These are phyloP conservation scores for Ceriops tagal DNA, from an alignment of 345 rosid genomes.

Conservation along the genomic window DNA sequence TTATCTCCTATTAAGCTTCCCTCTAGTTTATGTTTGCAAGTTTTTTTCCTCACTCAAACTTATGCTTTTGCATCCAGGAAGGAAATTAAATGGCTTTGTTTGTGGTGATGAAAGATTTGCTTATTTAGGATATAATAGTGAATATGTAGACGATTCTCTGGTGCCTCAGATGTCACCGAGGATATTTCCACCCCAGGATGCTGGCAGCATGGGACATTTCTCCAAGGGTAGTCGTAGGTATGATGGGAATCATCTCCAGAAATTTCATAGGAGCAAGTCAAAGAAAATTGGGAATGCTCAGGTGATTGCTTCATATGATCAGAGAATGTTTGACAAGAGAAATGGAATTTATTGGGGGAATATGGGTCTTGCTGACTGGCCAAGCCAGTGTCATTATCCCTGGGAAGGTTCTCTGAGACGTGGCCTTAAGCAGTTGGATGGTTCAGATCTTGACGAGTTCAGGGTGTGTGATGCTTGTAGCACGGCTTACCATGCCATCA, in stretches of 20 bases:
- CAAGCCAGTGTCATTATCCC: slow-evolving; percentile 37
- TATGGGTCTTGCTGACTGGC: slow-evolving; percentile 46
- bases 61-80: slow-evolving; percentile 44
- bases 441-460: slow-evolving; percentile 60
- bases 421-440: slow-evolving; percentile 39
- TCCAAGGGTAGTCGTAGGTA: slow-evolving; percentile 42
- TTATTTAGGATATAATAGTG: slow-evolving; percentile 50
- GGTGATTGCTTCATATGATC: slow-evolving; percentile 28
- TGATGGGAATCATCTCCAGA: slow-evolving; percentile 44
- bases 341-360: slow-evolving; percentile 44
- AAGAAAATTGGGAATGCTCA: slow-evolving; percentile 38
- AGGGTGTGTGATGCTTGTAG: slow-evolving; percentile 66
- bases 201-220: slow-evolving; percentile 38
- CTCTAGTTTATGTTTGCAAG: neutral
- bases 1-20: neutral
- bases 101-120: slow-evolving; percentile 61
- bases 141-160: slow-evolving; percentile 53
- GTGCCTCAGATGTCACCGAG: slow-evolving; percentile 49
- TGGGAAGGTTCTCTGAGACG: slow-evolving; percentile 36
- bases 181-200: slow-evolving; percentile 32
- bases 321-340: slow-evolving; percentile 46
- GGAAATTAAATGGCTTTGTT: slow-evolving; percentile 64
- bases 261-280: slow-evolving; percentile 45
- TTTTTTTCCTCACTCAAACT: slow-evolving; percentile 12
- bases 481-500: slow-evolving; percentile 61